Conservation (phyloP, 2,329 filamentous ascomycete species). For the Domatiomyces catenatus region DNA sequence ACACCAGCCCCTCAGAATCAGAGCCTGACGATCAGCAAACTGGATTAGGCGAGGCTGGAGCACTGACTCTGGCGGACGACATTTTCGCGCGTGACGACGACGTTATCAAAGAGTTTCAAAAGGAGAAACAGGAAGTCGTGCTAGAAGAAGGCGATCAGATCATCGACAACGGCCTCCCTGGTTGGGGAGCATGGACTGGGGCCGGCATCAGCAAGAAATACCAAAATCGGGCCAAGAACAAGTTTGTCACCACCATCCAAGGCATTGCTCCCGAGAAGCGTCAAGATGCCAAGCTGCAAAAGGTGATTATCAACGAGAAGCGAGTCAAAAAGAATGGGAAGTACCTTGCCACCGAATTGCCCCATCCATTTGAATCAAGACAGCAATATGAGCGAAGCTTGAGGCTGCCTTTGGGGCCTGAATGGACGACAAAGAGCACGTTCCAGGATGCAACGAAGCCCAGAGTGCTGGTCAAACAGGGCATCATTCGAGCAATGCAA, state of each 20-base stretch:
- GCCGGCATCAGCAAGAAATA: slow-evolving; percentile 61
- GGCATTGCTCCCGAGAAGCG: slow-evolving; percentile 63
- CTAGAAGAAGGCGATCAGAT: slow-evolving; percentile 70
- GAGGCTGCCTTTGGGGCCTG: slow-evolving; percentile 72
- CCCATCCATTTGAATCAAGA: slow-evolving; percentile 74
- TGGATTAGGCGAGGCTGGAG: slow-evolving; percentile 30
- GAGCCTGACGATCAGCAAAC: slow-evolving; percentile 27
- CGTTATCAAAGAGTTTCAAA: slow-evolving; percentile 62
- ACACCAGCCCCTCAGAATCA: slow-evolving; percentile 14
- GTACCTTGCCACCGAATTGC: slow-evolving; percentile 69
- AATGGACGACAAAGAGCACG: slow-evolving; percentile 93
- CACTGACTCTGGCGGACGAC: slow-evolving; percentile 51
- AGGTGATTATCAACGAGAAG: slow-evolving; percentile 88
- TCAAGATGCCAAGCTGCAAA: slow-evolving; percentile 65
- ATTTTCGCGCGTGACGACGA: slow-evolving; percentile 57
- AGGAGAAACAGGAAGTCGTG: slow-evolving; percentile 58
- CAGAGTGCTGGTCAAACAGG: slow-evolving; percentile 76
- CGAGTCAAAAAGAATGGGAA: slow-evolving; percentile 77
- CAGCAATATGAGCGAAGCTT: slow-evolving; percentile 58
- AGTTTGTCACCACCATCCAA: slow-evolving; percentile 34
- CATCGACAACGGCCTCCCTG: slow-evolving; percentile 70
- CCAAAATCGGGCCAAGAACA: slow-evolving; percentile 38
- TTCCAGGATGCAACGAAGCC: slow-evolving; percentile 85
- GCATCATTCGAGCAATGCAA: slow-evolving; percentile 72
- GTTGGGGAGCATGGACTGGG: slow-evolving; percentile 88